A percentile compares a stretch with the other conserved stretches of the same genome.
These are phyloP conservation scores for Arthroderma sp. DNA, from an alignment of 2,329 filamentous ascomycete species.

Conservation along the genomic window DNA sequence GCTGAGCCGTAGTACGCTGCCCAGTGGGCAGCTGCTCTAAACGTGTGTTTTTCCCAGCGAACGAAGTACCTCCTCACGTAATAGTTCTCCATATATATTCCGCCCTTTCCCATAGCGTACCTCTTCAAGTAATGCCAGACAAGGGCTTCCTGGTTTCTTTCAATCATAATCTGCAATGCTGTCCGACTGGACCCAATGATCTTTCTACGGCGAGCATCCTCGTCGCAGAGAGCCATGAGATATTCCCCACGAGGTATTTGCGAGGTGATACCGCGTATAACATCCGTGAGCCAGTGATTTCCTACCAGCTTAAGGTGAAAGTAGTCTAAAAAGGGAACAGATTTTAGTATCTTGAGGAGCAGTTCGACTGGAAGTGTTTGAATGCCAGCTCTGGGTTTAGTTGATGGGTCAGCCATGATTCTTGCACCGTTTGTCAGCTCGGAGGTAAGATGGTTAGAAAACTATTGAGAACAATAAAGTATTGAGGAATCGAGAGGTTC, in stretches of 20 bases:
- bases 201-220: neutral
- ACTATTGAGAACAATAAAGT: too few relatives aligned
- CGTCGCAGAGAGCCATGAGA: neutral
- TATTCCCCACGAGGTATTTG: neutral
- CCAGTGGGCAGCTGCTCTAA: conserved; percentile 1
- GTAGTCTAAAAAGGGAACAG: conserved; percentile 3
- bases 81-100: too few relatives aligned
- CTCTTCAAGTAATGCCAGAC: conserved; percentile 1
- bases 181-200: neutral
- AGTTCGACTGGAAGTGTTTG: too few relatives aligned
- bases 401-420: too few relatives aligned
- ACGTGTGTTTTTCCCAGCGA: neutral
- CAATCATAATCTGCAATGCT: conserved; percentile 4
- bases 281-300: conserved; percentile 2
- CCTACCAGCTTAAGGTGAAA: conserved; percentile 2
- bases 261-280: conserved; percentile 1
- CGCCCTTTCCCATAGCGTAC: neutral
- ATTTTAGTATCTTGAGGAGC: neutral
- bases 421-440: too few relatives aligned
- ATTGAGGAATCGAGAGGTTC: too few relatives aligned
- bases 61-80: too few relatives aligned
- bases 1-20: conserved; percentile 1
- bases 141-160: conserved; percentile 3
- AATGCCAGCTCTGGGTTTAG: too few relatives aligned
- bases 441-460: too few relatives aligned